Conservation (phyloP, 2,329 filamentous ascomycete species). For the Acephala macrosclerotiorum region DNA sequence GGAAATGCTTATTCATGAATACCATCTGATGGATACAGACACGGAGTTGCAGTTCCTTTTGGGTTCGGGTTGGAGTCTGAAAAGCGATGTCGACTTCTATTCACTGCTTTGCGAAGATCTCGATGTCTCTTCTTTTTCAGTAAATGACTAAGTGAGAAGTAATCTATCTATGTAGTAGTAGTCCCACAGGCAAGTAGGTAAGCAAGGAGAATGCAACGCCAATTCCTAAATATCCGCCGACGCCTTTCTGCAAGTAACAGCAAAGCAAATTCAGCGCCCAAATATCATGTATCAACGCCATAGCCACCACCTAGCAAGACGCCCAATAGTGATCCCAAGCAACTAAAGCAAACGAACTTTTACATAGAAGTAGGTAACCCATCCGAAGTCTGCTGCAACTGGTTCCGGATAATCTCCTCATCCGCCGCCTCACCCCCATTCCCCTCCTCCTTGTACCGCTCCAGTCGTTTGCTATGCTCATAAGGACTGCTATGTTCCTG, state of each 20-base stretch:
- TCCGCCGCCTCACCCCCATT: constrained; percentile 52
- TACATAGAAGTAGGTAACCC: constrained; percentile 39
- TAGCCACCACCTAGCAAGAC: background rate
- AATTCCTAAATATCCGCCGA: background rate
- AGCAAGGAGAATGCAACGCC: background rate
- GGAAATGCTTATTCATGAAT: constrained; percentile 62
- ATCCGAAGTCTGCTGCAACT: constrained; percentile 54
- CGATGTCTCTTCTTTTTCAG: background rate
- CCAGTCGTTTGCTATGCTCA: constrained; percentile 35
- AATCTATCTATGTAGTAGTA: background rate
- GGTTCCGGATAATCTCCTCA: constrained; percentile 60
- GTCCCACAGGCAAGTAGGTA: background rate
- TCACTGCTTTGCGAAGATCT: background rate
- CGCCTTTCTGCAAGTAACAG: background rate
- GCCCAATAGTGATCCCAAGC: background rate
- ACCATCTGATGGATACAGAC: background rate
- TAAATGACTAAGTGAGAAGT: background rate
- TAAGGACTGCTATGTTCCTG: constrained; percentile 33
- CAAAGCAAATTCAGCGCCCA: background rate
- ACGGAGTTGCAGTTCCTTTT: background rate
- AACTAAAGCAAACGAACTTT: constrained; percentile 9
- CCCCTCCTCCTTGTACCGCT: constrained; percentile 48
- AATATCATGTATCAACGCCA: background rate
- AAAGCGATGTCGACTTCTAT: constrained; percentile 1
- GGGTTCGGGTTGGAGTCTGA: background rate